Evolutionary conservation across 495 filamentous ascomycete genomes (phyloP).

Genomic region (Penicillium argentinense): DNA sequence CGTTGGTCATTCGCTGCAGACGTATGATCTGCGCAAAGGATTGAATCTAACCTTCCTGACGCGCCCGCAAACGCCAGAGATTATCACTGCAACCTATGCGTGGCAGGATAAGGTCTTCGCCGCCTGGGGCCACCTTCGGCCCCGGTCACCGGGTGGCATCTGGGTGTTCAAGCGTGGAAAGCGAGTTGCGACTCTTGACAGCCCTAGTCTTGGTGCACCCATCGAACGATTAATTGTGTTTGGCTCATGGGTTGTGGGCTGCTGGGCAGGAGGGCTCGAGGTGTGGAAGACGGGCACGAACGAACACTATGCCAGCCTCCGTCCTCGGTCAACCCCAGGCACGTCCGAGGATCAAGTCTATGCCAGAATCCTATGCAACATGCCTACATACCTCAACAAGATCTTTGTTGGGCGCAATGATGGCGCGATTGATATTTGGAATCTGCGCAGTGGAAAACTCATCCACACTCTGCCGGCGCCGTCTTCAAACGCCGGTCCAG

Average conservation of each 20-base stretch:
- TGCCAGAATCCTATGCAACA: conserved; percentile 70
- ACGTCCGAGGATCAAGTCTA: conserved; percentile 55
- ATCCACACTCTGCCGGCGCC: conserved; percentile 81
- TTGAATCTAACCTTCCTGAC: conserved; percentile 91
- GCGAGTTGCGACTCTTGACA: conserved; percentile 70
- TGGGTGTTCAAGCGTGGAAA: conserved; percentile 97
- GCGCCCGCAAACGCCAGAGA: conserved; percentile 78
- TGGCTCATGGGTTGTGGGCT: conserved; percentile 88
- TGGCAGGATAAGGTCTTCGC: conserved; percentile 87
- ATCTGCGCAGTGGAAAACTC: conserved; percentile 84
- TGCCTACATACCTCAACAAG: conserved; percentile 96
- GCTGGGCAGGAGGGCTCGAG: conserved; percentile 70
- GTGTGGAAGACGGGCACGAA: conserved; percentile 84
- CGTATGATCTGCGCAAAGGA: conserved; percentile 86
- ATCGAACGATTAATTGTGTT: conserved; percentile 78
- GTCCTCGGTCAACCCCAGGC: conserved; percentile 41
- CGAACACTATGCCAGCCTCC: conserved; percentile 86
- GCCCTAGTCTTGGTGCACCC: conserved; percentile 64
- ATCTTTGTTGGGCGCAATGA: conserved; percentile 82
- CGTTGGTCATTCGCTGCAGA: conserved; percentile 84
- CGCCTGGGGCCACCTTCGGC: conserved; percentile 69
- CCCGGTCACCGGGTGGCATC: conserved; percentile 59
- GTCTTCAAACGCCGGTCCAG: conserved; percentile 62
- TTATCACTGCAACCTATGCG: conserved; percentile 81
- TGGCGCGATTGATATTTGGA: conserved; percentile 96